Evolutionary conservation across 2,329 filamentous ascomycete genomes (phyloP).

Genomic region (Fusarium multiceps): DNA sequence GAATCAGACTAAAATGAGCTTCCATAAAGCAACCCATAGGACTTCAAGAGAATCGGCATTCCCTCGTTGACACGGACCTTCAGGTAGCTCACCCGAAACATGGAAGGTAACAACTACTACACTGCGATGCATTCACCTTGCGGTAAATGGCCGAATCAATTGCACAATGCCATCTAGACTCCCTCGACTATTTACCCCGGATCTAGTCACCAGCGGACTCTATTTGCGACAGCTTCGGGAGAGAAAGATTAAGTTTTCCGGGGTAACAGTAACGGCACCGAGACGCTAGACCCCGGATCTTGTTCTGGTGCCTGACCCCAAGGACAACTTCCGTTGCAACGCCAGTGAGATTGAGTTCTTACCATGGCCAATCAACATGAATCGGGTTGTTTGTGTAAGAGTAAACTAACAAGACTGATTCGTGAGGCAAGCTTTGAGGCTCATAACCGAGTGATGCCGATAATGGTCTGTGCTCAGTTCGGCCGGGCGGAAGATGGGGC

Average conservation of each 20-base stretch:
- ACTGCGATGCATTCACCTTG: neutral
- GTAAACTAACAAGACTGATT: neutral
- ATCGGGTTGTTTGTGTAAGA: neutral
- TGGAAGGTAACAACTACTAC: no score
- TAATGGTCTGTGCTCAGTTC: conserved; percentile 45
- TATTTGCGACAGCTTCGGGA: neutral
- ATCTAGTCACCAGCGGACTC: neutral
- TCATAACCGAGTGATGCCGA: conserved; percentile 46
- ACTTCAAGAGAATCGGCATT: no score
- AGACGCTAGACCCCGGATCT: conserved; percentile 14
- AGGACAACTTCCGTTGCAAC: neutral
- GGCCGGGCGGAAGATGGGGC: conserved; percentile 43
- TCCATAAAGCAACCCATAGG: no score
- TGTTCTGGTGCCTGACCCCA: conserved; percentile 8
- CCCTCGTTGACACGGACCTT: fast-evolving
- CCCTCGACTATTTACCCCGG: neutral
- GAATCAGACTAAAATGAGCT: no score
- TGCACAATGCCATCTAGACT: neutral
- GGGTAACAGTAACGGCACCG: conserved; percentile 23
- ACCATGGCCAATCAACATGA: neutral
- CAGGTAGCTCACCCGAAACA: neutral
- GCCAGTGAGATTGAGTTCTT: neutral
- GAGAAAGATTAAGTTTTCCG: conserved; percentile 13
- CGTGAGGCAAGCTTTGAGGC: neutral
- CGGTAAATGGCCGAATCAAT: neutral